phyloP scores from a whole-genome alignment of 140 eudicot species.

The Flaveria floridana region DNA sequence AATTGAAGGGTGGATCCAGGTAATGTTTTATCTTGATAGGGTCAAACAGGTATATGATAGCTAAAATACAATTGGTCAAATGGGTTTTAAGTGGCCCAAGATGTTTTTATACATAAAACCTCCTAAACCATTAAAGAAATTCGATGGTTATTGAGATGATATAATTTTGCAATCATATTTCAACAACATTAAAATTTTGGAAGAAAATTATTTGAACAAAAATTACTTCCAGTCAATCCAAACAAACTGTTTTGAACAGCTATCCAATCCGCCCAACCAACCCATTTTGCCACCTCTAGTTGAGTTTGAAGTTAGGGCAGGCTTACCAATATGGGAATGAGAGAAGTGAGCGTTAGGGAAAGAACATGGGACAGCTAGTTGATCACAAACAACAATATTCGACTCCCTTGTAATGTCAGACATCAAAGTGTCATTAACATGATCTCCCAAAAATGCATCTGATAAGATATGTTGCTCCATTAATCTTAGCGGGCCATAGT shows the following conservation, averaged over 20 bases:
- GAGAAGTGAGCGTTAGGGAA: slow-evolving; percentile 31
- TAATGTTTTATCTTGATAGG: not conserved
- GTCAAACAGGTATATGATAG: not conserved
- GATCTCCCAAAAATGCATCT: slow-evolving; percentile 32
- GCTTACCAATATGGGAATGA: slow-evolving; percentile 17
- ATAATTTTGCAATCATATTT: no score
- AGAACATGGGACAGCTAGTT: slow-evolving; percentile 22
- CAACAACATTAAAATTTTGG: no score
- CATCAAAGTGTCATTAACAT: slow-evolving; percentile 30
- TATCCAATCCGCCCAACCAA: not conserved
- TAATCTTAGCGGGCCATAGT: slow-evolving; percentile 29
- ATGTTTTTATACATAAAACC: not conserved
- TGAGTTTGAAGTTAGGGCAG: slow-evolving; percentile 28
- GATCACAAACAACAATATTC: not conserved
- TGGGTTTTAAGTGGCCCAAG: not conserved
- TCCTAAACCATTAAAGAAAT: not conserved
- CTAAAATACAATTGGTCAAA: slow-evolving; percentile 7
- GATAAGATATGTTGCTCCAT: slow-evolving; percentile 36
- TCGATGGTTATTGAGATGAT: no score
- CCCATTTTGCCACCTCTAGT: slow-evolving; percentile 11
- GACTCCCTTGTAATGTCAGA: slow-evolving; percentile 28
- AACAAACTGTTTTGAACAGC: not conserved
- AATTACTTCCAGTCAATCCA: not conserved
- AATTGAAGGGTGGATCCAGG: not conserved
- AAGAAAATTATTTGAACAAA: not conserved